Base-by-base conservation (phyloP, 768 basidiomycete genomes). In the Kwoniella bestiolae region DNA sequence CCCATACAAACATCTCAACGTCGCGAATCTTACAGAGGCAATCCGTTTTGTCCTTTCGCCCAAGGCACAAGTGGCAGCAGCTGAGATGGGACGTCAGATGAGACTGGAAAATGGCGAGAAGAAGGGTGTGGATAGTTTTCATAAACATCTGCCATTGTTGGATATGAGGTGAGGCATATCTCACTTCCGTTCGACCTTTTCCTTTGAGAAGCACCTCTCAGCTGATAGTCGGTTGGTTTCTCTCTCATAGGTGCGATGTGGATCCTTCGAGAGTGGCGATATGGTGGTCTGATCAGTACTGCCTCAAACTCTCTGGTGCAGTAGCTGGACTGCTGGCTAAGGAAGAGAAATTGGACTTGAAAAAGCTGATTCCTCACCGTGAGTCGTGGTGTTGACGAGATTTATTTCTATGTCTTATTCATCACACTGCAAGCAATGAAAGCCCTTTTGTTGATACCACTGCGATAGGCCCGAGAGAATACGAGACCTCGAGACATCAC, bases 131-230 rank as follows among this genome's bases (percentile, higher is more conserved):
- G 84, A 85, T 28, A 85, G 85, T 49, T 87, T 88, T 68, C 85
- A 87, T 72, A 79, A 79, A 35, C 86, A 88, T 74, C 79, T 88
- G n/a, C 86, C 87, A 1, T 71, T 88, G 52, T 68, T 85, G 18
- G 85, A 86, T 60, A 87, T 88, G 87, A 77, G 85, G 80, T 80
- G 25, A 45, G 76, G 65, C 26, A n/a, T 14, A 34, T 56, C 52
- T 56, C 63, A 59, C 55, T 45, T 23, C n/a, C 23, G 41, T 4
- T 6, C 38, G 8, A 14, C 35, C 1, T n/a, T 5, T n/a, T 16
- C 29, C n/a, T 44, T 31, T 18, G 34, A 16, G 9, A 16, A 38
- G 35, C 11, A 5, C 16, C n/a, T 38, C 16, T 38, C 35, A 38
- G 25, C 18, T 11, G 64, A 57, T 65, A n/a, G n/a, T n/a, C n/a